Percentiles rank a stretch among this genome's conserved stretches.
Conservation (phyloP, 202 grass and related monocot species). For the Panicum hallii region DNA sequence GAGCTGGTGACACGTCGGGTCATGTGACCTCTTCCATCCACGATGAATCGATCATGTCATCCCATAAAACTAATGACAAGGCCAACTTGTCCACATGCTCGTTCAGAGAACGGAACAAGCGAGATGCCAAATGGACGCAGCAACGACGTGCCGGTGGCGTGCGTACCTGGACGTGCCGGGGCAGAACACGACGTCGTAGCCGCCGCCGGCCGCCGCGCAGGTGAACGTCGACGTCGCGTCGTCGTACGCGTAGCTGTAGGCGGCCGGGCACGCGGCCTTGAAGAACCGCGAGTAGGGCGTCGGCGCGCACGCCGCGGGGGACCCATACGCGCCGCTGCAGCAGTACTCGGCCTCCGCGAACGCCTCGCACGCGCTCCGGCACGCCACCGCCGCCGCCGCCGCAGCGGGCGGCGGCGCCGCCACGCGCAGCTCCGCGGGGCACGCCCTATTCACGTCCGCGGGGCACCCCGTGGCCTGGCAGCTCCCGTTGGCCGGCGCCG, state of each 20-base stretch:
- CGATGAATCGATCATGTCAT: not conserved
- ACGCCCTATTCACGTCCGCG: constrained; percentile 61
- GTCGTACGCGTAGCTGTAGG: constrained; percentile 86
- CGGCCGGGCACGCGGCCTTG: constrained; percentile 61
- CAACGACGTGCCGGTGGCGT: not conserved
- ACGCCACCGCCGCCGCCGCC: constrained; percentile 26
- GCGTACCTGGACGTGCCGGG: constrained; percentile 46
- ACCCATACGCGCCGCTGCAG: constrained; percentile 70
- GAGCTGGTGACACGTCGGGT: too few species aligned
- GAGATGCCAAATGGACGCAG: constrained; percentile 23
- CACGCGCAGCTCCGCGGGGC: constrained; percentile 57
- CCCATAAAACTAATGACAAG: not conserved
- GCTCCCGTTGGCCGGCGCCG: constrained; percentile 24
- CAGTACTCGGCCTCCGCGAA: constrained; percentile 63
- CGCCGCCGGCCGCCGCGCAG: constrained; percentile 46
- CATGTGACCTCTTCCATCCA: not conserved
- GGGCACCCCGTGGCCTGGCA: constrained; percentile 62
- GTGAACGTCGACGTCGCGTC: constrained; percentile 76
- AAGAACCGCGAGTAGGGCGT: constrained; percentile 65
- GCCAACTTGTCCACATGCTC: not conserved
- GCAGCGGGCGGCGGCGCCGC: not conserved
- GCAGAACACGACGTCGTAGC: constrained; percentile 74
- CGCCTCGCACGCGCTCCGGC: constrained; percentile 79
- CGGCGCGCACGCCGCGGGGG: constrained; percentile 60
- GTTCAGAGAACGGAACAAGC: not conserved